Evolutionary conservation across 148 eudicot species (phyloP), one percentile per base, ranked within the genome.

Genomic region (Nyssa sinensis): DNA sequence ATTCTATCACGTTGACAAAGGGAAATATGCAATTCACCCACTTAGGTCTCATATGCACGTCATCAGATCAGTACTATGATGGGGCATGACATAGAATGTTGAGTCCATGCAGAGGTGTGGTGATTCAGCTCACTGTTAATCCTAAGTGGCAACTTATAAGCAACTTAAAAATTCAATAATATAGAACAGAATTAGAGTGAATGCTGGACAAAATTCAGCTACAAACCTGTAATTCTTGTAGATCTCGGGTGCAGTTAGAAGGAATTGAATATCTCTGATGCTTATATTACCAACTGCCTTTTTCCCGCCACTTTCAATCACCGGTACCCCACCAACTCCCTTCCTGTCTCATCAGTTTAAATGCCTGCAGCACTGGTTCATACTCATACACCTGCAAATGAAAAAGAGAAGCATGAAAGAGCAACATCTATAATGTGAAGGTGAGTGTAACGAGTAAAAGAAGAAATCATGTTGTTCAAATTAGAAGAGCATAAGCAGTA

Each of bases 231-330:
- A 86, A 73, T 92, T 88, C 80, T 87, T 92, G 90, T 94, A 94
- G 57, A 94, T 89, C 77, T 89, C 92, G 5, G 98, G 98, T 23
- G 97, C 89, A 70, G 83, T 85, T 72, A 94, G 75, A 66, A 94
- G 96, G 82, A 83, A 94, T 64, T 94, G 98, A 64, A 94, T 87
- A 71, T 94, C 98, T 80, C 97, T 80, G 34, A 94, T 86, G 85
- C 98, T 94, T 78, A 94, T 94, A 78, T 89, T 94, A 17, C 97
- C 98, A 59, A 90, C 80, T 73, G 97, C 96, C 75, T 92, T 94
- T 24, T 71, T 74, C 77, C 98, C 96, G 23, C 82, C 85, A 41
- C 82, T 86, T 68, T 81, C 90, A 76, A 94, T 72, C 73, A 94
- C 86, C 1, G 98, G 98, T 35, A 94, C 75, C 41, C 97, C 98